phyloP scores from a whole-genome alignment of 345 rosid species.

The Sonneratia alba region DNA sequence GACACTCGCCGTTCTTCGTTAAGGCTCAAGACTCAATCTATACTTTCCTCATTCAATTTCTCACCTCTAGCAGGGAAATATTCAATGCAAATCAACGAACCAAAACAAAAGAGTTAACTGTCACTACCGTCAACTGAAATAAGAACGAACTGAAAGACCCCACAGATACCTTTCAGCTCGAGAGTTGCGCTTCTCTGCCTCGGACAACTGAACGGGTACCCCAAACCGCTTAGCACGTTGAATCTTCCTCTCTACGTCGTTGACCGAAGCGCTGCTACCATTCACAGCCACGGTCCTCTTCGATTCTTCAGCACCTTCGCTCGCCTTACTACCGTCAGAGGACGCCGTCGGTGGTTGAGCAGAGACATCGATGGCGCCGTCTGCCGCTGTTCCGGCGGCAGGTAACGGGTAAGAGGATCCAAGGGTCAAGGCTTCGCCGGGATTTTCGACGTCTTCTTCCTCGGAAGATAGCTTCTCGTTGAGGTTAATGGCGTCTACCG shows the following conservation, averaged over 20 bases:
- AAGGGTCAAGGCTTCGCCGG: conserved; percentile 26
- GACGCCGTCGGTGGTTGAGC: neutral
- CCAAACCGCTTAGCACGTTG: conserved; percentile 96
- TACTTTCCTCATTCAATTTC: neutral
- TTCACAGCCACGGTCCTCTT: conserved; percentile 9
- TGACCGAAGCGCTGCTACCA: conserved; percentile 15
- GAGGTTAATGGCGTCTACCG: conserved; percentile 22
- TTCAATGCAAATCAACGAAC: neutral
- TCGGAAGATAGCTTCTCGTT: conserved; percentile 28
- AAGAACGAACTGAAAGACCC: neutral
- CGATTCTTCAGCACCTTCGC: conserved; percentile 1
- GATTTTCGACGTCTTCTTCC: conserved; percentile 16
- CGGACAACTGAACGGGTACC: conserved; percentile 58
- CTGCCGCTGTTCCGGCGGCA: neutral
- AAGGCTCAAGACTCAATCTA: neutral
- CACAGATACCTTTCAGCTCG: conserved; percentile 70
- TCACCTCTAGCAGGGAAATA: neutral
- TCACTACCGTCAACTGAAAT: neutral
- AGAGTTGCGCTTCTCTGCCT: conserved; percentile 81
- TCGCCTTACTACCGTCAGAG: neutral
- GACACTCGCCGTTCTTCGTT: neutral
- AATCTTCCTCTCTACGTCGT: conserved; percentile 56
- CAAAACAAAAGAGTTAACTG: neutral
- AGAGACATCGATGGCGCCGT: neutral
- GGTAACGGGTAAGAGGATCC: conserved; percentile 8